Evolutionary conservation across 2,329 filamentous ascomycete genomes (phyloP), one percentile per base, ranked within the genome.

Genomic region (Penicillium occitanis): DNA sequence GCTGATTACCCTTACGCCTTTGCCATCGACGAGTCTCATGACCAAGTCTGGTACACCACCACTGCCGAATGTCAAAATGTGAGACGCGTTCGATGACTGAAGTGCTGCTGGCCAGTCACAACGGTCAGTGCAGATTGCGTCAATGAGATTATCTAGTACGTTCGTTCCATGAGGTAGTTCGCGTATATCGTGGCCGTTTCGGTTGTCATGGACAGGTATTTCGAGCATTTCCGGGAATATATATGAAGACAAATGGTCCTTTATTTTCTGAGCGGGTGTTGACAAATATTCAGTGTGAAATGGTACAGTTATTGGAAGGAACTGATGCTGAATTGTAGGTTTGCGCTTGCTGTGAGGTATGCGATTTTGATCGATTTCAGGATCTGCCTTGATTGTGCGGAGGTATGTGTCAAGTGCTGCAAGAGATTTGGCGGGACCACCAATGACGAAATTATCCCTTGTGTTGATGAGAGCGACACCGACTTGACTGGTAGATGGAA

Each of bases 401-500:
- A 99, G 57, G 40, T 59, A 59, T 30, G 35, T 59, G 57, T 98
- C 98, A 46, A 99, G 86, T 86, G 95, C 95, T 76, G 97, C 97
- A 8, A 99, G 85, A 1, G 95, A 98, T 70, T 96, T 92, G 2
- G 95, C 95, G 65, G 95, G 95, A 63, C 95, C 95, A 55, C 95
- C 97, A 14, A 99, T 93, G 59, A 99, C 95, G 75, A 98, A 90
- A 79, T 98, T 99, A 67, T 95, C 90, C 13, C 94, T 92, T 80
- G 94, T 97, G 84, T 99, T 99, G 77, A 97, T 88, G 64, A 99
- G 86, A 0, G 95, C 98, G 73, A 99, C 93, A 76, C 89, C 89
- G 75, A 99, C 97, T 77, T 98, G 95, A 66, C 93, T 89, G 72
- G 97, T 93, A 69, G 91, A 83, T 0, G 95, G 95, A 65, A 57